These are phyloP conservation scores for Aspergillus heteromorphus DNA, from an alignment of 495 filamentous ascomycete species.

Conservation along the genomic window DNA sequence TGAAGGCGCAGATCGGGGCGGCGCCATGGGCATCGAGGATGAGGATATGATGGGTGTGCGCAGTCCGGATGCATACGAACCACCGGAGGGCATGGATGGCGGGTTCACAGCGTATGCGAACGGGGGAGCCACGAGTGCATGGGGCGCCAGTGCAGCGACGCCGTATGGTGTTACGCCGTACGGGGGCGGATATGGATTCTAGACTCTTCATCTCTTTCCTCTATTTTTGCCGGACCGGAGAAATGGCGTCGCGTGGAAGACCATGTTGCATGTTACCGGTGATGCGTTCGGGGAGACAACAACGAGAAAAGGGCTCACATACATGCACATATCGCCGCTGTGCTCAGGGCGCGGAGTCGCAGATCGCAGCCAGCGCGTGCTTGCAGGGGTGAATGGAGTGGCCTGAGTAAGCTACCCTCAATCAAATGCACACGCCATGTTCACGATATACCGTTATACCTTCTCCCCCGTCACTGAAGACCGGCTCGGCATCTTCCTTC, in stretches of 20 bases:
- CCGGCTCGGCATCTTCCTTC: too few relatives aligned
- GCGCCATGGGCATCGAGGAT: constrained; percentile 42
- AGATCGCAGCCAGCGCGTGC: too few relatives aligned
- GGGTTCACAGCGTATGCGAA: constrained; percentile 73
- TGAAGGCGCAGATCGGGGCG: constrained; percentile 34
- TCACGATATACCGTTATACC: too few relatives aligned
- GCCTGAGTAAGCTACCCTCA: too few relatives aligned
- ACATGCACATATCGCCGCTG: too few relatives aligned
- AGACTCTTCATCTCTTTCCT: constrained; percentile 14
- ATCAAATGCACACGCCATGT: too few relatives aligned
- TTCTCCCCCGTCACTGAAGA: too few relatives aligned
- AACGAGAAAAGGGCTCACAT: too few relatives aligned
- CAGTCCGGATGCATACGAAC: constrained; percentile 55
- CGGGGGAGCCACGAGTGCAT: constrained; percentile 53
- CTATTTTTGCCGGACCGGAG: constrained; percentile 4
- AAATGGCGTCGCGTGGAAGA: not conserved
- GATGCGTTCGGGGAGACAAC: too few relatives aligned
- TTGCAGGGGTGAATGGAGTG: too few relatives aligned
- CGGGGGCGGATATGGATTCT: constrained; percentile 53
- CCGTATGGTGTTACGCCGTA: constrained; percentile 70
- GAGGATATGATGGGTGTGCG: constrained; percentile 55
- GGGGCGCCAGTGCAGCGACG: constrained; percentile 56
- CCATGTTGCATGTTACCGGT: not conserved
- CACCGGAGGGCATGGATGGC: constrained; percentile 58
- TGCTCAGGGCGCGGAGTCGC: too few relatives aligned